Conservation (phyloP, 768 basidiomycete genomes). For the Agrocybe chaxingu region DNA sequence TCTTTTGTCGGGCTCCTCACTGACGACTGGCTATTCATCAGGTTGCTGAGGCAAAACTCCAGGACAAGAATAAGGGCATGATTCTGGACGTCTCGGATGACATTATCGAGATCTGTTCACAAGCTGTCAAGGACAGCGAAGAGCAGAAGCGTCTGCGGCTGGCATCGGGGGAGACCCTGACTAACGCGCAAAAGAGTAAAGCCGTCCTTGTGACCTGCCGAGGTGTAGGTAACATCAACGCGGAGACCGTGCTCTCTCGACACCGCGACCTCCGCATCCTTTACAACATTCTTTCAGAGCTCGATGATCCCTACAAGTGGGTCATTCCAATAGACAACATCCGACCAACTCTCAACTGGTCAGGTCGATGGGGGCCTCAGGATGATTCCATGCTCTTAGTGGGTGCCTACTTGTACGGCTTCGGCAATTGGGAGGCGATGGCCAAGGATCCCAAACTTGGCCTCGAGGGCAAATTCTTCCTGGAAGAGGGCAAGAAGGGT, state of each 20-base stretch:
- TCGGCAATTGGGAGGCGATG: slow-evolving; percentile 97
- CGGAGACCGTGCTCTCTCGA: slow-evolving; percentile 92
- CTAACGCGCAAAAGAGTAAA: slow-evolving; percentile 94
- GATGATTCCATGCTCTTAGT: slow-evolving; percentile 95
- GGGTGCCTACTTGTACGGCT: slow-evolving; percentile 90
- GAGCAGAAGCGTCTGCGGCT: slow-evolving; percentile 72
- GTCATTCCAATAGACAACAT: slow-evolving; percentile 88
- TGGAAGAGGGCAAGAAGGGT: slow-evolving; percentile 96
- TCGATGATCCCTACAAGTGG: slow-evolving; percentile 80
- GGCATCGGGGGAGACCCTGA: slow-evolving; percentile 83
- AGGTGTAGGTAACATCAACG: slow-evolving; percentile 91
- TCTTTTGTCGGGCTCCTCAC: slow-evolving; percentile 1
- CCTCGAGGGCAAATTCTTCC: slow-evolving; percentile 91
- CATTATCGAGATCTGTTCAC: slow-evolving; percentile 80
- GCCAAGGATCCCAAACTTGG: slow-evolving; percentile 82
- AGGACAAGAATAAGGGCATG: slow-evolving; percentile 92
- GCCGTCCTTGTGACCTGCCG: slow-evolving; percentile 91
- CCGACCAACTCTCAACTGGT: slow-evolving; percentile 94
- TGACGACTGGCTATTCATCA: slow-evolving; percentile 25
- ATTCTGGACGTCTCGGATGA: slow-evolving; percentile 91
- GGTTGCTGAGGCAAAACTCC: slow-evolving; percentile 87
- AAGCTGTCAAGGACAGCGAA: slow-evolving; percentile 82
- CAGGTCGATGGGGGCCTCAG: slow-evolving; percentile 87
- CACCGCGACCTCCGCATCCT: slow-evolving; percentile 87
- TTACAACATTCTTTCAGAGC: slow-evolving; percentile 71